Base-by-base conservation (phyloP, 768 basidiomycete species). In the Chalciporus pseudorubinellus region DNA sequence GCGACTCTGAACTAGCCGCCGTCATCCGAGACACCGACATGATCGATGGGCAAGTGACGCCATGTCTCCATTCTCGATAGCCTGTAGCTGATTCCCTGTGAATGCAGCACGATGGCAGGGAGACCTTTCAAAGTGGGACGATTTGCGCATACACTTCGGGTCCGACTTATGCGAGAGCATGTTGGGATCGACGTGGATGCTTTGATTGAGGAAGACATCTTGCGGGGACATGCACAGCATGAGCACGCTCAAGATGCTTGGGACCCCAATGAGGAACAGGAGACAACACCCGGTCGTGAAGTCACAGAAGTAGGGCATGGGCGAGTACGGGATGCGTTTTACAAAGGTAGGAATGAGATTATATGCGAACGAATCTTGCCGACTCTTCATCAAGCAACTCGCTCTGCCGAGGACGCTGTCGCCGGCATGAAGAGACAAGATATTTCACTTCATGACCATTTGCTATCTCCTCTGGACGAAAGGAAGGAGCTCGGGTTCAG, bases 21-120 rank as follows among this genome's bases (percentile, higher is more conserved):
- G 84, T 99, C 40, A 90, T 98, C 46, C 78, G 93, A 55, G 97
- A 99, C 62, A 98, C 95, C 3, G 95, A 99, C 62, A 88, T 99
- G 89, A 88, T 98, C 46, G 86, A 95, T 52, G 81, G 92, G 91
- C 89, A 56, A 45, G 80, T 72, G n/a, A 2, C 31, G n/a, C 24
- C 41, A 10, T 34, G 20, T 24, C 24, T 29, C 39, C 8, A 51
- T 36, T 39, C 18, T 21, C 22, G 16, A 21, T 12, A 31, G 31
- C 16, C n/a, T 20, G 14, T 38, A 41, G 44, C 46, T 50, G 14
- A 59, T 44, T n/a, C 33, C 18, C 7, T 50, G 22, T 33, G 51
- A 18, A 14, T 18, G 6, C 50, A 95, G 94, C 48, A 86, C 79
- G 1, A 98, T 99, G 95, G 95, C 85, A 9, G 95, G 97, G 16